Evolutionary conservation across 2,329 filamentous ascomycete species (phyloP).

Genomic region (Xylaria sp.): DNA sequence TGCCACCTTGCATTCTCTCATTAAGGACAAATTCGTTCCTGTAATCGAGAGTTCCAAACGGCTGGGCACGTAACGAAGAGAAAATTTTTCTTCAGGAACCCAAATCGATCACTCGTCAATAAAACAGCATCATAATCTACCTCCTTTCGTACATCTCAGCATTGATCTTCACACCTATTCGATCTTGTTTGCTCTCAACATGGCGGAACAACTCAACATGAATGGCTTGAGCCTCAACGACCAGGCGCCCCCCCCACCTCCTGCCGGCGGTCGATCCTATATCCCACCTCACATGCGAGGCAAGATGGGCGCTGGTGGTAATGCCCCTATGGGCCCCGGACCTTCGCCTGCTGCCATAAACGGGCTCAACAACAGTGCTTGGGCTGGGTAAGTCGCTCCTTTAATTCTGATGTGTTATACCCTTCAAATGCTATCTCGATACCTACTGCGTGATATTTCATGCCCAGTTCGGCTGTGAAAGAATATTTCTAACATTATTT

Average conservation of each 20-base stretch:
- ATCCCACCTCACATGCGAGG: conserved; percentile 84
- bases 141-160: conserved; percentile 16
- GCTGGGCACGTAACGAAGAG: conserved; percentile 38
- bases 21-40: conserved; percentile 40
- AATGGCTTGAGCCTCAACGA: conserved; percentile 70
- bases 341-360: conserved; percentile 47
- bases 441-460: conserved; percentile 1
- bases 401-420: neutral
- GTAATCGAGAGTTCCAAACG: conserved; percentile 37
- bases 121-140: conserved; percentile 21
- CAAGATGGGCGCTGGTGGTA: conserved; percentile 50
- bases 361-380: conserved; percentile 67
- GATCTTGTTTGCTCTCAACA: conserved; percentile 51
- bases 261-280: conserved; percentile 65
- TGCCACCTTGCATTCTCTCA: conserved; percentile 35
- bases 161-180: conserved; percentile 21
- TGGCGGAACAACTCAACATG: conserved; percentile 88
- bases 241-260: conserved; percentile 43
- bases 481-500: conserved; percentile 8
- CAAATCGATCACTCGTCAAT: conserved; percentile 17
- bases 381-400: conserved; percentile 60
- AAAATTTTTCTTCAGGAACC: conserved; percentile 31
- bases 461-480: neutral
- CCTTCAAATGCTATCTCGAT: neutral
- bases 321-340: conserved; percentile 41